Evolutionary conservation across 2,329 filamentous ascomycete genomes (phyloP).

Genomic region (Rhytidhysteron rufulum): DNA sequence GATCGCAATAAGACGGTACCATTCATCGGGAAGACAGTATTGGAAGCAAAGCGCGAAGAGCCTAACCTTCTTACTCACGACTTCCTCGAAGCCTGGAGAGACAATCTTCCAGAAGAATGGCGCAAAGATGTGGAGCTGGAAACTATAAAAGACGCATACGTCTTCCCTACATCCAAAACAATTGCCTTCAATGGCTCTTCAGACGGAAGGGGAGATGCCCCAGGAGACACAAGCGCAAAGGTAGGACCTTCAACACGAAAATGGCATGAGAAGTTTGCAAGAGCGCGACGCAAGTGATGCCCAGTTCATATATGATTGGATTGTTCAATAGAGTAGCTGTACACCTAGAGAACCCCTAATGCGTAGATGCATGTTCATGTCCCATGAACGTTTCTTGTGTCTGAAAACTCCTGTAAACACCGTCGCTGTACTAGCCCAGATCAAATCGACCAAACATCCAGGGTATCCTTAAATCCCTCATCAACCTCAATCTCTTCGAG

Average conservation of each 20-base stretch:
- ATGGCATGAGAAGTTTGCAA: conserved; percentile 38
- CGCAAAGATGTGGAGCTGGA: conserved; percentile 28
- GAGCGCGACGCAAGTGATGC: conserved; percentile 20
- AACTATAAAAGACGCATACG: conserved; percentile 28
- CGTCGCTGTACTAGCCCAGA: too few relatives aligned
- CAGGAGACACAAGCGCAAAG: conserved; percentile 14
- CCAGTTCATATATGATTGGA: too few relatives aligned
- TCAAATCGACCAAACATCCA: conserved; percentile 32
- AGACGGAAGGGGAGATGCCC: conserved; percentile 5
- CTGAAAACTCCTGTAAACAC: too few relatives aligned
- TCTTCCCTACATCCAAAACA: conserved; percentile 29
- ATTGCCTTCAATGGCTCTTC: conserved; percentile 21
- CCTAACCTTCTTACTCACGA: conserved; percentile 26
- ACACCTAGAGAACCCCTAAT: too few relatives aligned
- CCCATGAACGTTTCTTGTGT: too few relatives aligned
- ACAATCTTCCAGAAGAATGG: conserved; percentile 35
- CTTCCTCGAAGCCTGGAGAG: conserved; percentile 36
- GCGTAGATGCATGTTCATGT: too few relatives aligned
- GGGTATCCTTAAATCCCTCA: conserved; percentile 16
- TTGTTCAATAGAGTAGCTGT: too few relatives aligned
- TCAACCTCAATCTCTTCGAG: conserved; percentile 29
- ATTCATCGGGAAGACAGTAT: conserved; percentile 28
- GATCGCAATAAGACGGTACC: conserved; percentile 27
- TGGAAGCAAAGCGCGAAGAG: conserved; percentile 22
- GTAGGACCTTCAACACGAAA: conserved; percentile 26